These are phyloP conservation scores for Saprolegnia diclina DNA, from an alignment of 352 stramenopile species.

Conservation along the genomic window DNA sequence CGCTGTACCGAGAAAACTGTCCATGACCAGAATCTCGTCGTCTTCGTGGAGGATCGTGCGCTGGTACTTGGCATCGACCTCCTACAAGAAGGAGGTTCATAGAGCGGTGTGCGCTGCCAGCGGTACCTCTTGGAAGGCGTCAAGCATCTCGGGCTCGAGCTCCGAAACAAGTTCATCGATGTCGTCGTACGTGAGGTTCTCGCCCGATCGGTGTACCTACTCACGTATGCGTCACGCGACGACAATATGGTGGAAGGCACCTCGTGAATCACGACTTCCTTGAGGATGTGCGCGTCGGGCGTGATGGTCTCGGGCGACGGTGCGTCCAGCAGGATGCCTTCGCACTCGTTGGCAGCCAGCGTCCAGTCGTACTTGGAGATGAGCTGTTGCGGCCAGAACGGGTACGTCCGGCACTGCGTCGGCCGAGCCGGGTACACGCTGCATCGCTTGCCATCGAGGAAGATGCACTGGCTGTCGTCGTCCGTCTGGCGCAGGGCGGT, in stretches of 20 bases:
- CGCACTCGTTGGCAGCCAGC: slow-evolving; percentile 49
- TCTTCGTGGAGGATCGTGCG: slow-evolving; percentile 46
- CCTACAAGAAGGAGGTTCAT: too few species aligned
- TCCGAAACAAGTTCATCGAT: slow-evolving; percentile 51
- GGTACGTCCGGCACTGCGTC: slow-evolving; percentile 75
- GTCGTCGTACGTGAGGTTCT: slow-evolving; percentile 70
- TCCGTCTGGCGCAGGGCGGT: slow-evolving; percentile 32
- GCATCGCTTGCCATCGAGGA: slow-evolving; percentile 39
- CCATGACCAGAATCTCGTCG: slow-evolving; percentile 52
- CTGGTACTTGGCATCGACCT: slow-evolving; percentile 58
- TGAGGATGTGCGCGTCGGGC: slow-evolving; percentile 51
- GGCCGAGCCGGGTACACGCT: slow-evolving; percentile 65
- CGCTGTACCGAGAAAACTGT: slow-evolving; percentile 38
- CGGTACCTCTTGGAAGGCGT: slow-evolving; percentile 17
- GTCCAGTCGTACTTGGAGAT: slow-evolving; percentile 78
- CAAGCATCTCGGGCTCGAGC: slow-evolving; percentile 30
- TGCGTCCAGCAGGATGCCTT: slow-evolving; percentile 42
- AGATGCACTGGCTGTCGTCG: slow-evolving; percentile 34
- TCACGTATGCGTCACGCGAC: not conserved
- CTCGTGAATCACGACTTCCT: slow-evolving; percentile 58
- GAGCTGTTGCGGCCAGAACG: slow-evolving; percentile 74
- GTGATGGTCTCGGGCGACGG: slow-evolving; percentile 9
- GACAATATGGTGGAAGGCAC: slow-evolving; percentile 31
- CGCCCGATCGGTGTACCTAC: slow-evolving; percentile 65
- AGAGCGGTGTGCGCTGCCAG: not conserved